Conservation (phyloP, 2,329 filamentous ascomycete genomes). For the Cladosporium sphaerospermum region DNA sequence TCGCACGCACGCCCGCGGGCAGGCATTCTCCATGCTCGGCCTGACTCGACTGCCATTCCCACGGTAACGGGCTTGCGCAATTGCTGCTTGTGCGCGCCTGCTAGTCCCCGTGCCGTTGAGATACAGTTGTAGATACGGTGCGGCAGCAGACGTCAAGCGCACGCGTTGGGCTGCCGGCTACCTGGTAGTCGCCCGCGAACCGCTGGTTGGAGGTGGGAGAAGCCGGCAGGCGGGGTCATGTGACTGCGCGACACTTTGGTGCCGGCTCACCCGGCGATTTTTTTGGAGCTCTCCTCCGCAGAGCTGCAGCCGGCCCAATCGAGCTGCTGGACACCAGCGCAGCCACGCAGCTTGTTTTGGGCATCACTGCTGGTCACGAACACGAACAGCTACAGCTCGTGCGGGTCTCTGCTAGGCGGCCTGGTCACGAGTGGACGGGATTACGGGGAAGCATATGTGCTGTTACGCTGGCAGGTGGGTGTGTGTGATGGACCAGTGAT, state of each 20-base stretch:
- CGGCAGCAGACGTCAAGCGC: no score
- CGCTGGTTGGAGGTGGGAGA: no score
- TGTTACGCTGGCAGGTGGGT: neutral
- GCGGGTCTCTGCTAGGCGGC: conserved; percentile 8
- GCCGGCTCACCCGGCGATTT: neutral
- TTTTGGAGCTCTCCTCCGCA: conserved; percentile 6
- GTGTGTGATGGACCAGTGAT: conserved; percentile 4
- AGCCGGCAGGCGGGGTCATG: neutral
- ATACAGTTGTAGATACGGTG: no score
- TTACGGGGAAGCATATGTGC: neutral
- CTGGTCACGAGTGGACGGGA: neutral
- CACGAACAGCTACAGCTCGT: conserved; percentile 9
- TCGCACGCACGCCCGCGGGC: no score
- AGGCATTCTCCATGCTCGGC: no score
- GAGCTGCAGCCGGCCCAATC: conserved; percentile 3
- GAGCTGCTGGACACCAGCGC: neutral
- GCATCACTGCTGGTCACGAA: neutral
- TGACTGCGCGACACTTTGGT: neutral
- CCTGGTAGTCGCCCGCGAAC: no score
- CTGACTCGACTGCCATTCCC: no score
- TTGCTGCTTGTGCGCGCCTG: no score
- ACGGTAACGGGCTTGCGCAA: no score
- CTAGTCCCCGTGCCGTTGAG: no score
- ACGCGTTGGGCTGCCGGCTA: no score
- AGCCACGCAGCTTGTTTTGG: neutral